A percentile compares a stretch with the other conserved stretches of the same genome.
phyloP scores from a whole-genome alignment of 2,329 filamentous ascomycete species.

The Drechslera avenae region DNA sequence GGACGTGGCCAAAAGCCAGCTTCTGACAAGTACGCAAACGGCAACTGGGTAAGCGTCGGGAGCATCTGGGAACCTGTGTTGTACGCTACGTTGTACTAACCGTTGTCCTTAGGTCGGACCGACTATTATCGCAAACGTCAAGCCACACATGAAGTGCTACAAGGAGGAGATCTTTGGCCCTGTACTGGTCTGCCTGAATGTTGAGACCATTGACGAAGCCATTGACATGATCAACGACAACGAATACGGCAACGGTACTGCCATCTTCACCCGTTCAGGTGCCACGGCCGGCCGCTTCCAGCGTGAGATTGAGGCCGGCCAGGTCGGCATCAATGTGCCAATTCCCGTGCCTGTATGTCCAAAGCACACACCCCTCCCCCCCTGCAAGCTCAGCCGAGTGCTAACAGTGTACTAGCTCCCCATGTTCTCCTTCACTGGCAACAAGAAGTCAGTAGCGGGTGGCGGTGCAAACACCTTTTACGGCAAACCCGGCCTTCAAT shows the following conservation, averaged over 20 bases:
- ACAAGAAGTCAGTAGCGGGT: conserved; percentile 87
- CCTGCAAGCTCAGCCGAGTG: not conserved
- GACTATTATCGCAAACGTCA: conserved; percentile 82
- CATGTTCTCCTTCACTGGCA: conserved; percentile 69
- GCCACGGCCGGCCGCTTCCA: conserved; percentile 79
- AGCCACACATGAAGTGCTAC: conserved; percentile 81
- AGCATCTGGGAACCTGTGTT: too few relatives aligned
- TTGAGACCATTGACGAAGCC: conserved; percentile 77
- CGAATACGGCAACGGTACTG: conserved; percentile 84
- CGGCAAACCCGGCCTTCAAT: conserved; percentile 86
- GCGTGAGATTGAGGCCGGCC: conserved; percentile 79
- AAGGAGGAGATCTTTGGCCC: conserved; percentile 85
- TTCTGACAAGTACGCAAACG: conserved; percentile 76
- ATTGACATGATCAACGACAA: conserved; percentile 83
- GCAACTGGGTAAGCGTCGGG: conserved; percentile 69
- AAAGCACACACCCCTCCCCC: too few relatives aligned
- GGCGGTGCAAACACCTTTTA: conserved; percentile 95
- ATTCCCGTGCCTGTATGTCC: conserved; percentile 64
- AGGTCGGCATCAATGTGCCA: conserved; percentile 84
- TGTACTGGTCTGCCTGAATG: conserved; percentile 80
- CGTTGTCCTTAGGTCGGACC: conserved; percentile 65
- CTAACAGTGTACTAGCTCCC: conserved; percentile 50
- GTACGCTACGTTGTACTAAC: conserved; percentile 21
- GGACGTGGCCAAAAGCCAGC: conserved; percentile 75
- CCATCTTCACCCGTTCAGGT: conserved; percentile 81